phyloP scores from a whole-genome alignment of 179 eudicot genomes.

The Vitellaria paradoxa region DNA sequence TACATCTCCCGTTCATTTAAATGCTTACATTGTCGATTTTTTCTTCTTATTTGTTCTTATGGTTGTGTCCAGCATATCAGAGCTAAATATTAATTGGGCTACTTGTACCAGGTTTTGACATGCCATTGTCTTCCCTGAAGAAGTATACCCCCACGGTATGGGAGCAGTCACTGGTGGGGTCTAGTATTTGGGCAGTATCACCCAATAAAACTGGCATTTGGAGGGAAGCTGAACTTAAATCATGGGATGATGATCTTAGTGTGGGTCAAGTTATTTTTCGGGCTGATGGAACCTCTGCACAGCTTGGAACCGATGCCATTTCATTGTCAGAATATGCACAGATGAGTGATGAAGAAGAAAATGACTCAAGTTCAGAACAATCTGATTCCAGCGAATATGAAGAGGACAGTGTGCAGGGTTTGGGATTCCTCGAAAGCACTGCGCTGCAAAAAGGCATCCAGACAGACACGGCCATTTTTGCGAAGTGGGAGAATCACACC shows the following conservation, averaged over 20 bases:
- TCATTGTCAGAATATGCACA: constrained; percentile 66
- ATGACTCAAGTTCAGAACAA: constrained; percentile 42
- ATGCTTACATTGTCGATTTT: neutral
- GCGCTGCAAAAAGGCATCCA: constrained; percentile 71
- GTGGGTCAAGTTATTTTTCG: constrained; percentile 57
- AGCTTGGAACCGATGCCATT: constrained; percentile 57
- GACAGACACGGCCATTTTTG: constrained; percentile 84
- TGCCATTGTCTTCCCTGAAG: constrained; percentile 64
- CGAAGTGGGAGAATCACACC: constrained; percentile 97
- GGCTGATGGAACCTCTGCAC: constrained; percentile 60
- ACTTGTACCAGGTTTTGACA: constrained; percentile 48
- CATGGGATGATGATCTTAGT: constrained; percentile 65
- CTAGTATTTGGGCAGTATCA: constrained; percentile 66
- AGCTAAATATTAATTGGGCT: neutral
- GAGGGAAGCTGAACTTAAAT: constrained; percentile 88
- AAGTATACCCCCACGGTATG: constrained; percentile 55
- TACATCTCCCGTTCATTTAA: neutral
- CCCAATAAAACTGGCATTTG: constrained; percentile 58
- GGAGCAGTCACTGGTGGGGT: constrained; percentile 66
- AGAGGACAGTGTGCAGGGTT: constrained; percentile 52
- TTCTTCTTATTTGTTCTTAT: neutral
- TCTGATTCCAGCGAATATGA: constrained; percentile 57
- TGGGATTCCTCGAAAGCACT: constrained; percentile 67
- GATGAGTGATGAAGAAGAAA: constrained; percentile 53
- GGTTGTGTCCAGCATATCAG: neutral